Base-by-base conservation (phyloP, 1,284 basidiomycete species). In the Microbotryum intermedium region DNA sequence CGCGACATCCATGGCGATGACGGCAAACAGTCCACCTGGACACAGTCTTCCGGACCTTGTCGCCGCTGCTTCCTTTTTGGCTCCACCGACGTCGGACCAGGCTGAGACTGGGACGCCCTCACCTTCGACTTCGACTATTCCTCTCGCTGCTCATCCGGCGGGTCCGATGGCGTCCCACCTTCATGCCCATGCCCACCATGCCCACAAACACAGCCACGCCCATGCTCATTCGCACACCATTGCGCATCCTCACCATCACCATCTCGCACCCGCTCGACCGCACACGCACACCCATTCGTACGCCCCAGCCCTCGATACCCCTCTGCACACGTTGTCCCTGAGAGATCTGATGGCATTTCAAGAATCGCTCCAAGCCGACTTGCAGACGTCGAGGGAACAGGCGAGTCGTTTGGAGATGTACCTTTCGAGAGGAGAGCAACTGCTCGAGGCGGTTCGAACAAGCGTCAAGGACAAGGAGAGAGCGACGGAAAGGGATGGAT, bases 41-140 rank as follows among this genome's bases (percentile, higher is more conserved):
- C 58, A 58, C 50, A 57, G 50, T 16, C 53, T 68, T 3, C 60
- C 57, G 21, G 66, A 68, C 23, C 64, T 68, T 8, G 66, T 64
- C 11, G 59, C 64, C 2, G 59, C 64, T 20, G 66, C 64, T 18
- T 30, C 26, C 18, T 34, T 34, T 16, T 34, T 54, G 52, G 30
- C 52, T 25, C 43, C 52, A 11, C 21, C 50, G n/a, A 20, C 49
- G 29, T 10, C 34, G 11, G 34, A 39, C 11, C 25, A 25, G 23
- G n/a, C 50, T 25, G 25, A 25, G 23, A n/a, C 50, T 13, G n/a
- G 16, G 11, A 23, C 46, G 23, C 46, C 10, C 16, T 28, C 46
- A 11, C 23, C 46, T 48, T 28, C 21, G 28, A 23, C 46, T 6
- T 23, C 46, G 10, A 23, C 46, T 20, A 26, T 23, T 21, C 46